A percentile compares a stretch with the other conserved stretches of the same genome.
Evolutionary conservation across 306 rosid genomes (phyloP).

Genomic region (Carpinus viminea): DNA sequence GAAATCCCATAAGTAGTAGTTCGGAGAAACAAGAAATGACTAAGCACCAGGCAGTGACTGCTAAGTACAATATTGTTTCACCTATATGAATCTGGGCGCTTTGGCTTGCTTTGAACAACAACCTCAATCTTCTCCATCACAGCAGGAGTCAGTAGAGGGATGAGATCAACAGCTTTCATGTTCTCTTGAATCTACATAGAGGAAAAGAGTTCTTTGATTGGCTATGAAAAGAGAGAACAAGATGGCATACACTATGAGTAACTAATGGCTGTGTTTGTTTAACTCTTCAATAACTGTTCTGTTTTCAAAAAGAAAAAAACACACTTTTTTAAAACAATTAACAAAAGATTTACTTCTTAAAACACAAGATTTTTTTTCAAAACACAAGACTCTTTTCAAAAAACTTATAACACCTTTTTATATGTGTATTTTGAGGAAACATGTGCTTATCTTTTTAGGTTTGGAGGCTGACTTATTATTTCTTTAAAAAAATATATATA

Average conservation of each 20-base stretch:
- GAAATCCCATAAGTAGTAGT: not conserved
- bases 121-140: slow-evolving; percentile 94
- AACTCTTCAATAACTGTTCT: no score
- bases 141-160: slow-evolving; percentile 79
- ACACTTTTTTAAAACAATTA: no score
- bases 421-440: no score
- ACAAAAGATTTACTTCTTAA: no score
- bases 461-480: no score
- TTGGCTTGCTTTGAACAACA: slow-evolving; percentile 86
- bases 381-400: no score
- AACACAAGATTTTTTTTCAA: no score
- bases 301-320: no score
- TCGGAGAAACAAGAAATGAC: not conserved
- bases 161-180: slow-evolving; percentile 89
- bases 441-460: no score
- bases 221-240: not conserved
- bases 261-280: no score
- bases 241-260: not conserved
- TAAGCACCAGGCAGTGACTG: not conserved
- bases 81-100: slow-evolving; percentile 84
- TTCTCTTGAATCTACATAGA: slow-evolving; percentile 76
- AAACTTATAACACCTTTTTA: no score
- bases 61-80: slow-evolving; percentile 31
- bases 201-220: not conserved
- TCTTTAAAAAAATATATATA: no score